Conservation (phyloP, 2,329 filamentous ascomycete species). For the Xylariomycetidae sp. region DNA sequence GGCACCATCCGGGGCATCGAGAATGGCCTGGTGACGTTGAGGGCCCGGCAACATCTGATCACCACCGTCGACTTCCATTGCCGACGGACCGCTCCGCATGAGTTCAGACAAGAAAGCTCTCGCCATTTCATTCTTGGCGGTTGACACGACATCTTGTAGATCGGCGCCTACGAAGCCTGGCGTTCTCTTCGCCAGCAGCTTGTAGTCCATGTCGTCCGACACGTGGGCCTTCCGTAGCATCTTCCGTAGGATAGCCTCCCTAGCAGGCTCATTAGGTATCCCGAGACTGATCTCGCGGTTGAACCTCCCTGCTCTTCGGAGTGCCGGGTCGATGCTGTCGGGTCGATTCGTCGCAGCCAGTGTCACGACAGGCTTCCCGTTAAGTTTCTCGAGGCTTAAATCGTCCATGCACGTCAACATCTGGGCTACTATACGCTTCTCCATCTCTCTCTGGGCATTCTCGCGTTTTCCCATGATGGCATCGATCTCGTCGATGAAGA, state of each 20-base stretch:
- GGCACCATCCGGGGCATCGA: slow-evolving; percentile 14
- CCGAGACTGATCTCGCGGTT: slow-evolving; percentile 82
- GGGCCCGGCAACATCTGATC: slow-evolving; percentile 8
- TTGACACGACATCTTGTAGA: slow-evolving; percentile 59
- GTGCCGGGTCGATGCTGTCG: slow-evolving; percentile 76
- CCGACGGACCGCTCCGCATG: slow-evolving; percentile 15
- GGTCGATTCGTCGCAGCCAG: slow-evolving; percentile 87
- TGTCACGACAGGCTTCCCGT: slow-evolving; percentile 74
- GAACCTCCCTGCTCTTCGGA: slow-evolving; percentile 72
- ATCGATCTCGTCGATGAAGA: slow-evolving; percentile 92
- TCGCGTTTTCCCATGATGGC: slow-evolving; percentile 84
- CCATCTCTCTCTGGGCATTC: slow-evolving; percentile 80
- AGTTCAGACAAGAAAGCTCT: slow-evolving; percentile 23
- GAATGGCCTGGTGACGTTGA: slow-evolving; percentile 17
- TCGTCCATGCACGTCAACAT: slow-evolving; percentile 84
- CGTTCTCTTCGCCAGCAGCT: slow-evolving; percentile 71
- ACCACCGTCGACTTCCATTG: slow-evolving; percentile 19
- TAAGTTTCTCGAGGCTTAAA: slow-evolving; percentile 65
- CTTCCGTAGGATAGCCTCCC: slow-evolving; percentile 72
- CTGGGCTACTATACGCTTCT: slow-evolving; percentile 79
- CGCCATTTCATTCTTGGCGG: slow-evolving; percentile 35
- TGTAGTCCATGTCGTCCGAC: slow-evolving; percentile 67
- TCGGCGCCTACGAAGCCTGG: slow-evolving; percentile 93
- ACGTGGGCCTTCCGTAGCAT: slow-evolving; percentile 64
- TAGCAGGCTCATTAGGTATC: slow-evolving; percentile 73